Conservation (phyloP, 164 flowering plant species). For the Protea cynaroides region DNA sequence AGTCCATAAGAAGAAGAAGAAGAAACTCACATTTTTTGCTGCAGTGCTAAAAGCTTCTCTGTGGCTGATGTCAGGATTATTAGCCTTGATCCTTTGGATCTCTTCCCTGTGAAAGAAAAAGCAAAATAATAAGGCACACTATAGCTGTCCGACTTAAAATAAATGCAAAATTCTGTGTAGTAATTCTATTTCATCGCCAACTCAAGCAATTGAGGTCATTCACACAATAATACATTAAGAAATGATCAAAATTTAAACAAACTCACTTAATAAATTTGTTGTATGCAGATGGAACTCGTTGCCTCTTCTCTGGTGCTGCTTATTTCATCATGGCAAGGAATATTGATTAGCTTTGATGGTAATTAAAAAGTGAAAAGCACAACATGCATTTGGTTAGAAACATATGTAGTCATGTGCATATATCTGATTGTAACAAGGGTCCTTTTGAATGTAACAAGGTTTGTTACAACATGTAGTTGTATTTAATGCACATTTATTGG, state of each 20-base stretch:
- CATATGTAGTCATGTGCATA: neutral
- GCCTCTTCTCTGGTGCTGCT: constrained; percentile 71
- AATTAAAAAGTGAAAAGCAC: neutral
- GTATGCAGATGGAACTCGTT: constrained; percentile 84
- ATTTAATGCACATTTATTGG: no score
- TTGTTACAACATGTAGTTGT: no score
- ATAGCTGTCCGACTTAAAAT: neutral
- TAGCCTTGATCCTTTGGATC: constrained; percentile 56
- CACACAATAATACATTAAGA: no score
- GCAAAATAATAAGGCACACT: neutral
- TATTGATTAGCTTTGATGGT: neutral
- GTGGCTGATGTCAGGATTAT: constrained; percentile 49
- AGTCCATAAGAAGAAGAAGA: no score
- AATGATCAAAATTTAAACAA: neutral
- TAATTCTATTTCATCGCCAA: no score
- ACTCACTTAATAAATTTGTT: constrained; percentile 85
- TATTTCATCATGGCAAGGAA: neutral
- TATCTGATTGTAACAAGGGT: no score
- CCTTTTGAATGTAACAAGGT: no score
- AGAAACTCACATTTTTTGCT: constrained; percentile 44
- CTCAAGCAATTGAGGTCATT: no score
- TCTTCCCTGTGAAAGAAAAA: constrained; percentile 34
- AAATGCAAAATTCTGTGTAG: no score
- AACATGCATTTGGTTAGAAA: no score
- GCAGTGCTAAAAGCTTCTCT: constrained; percentile 53